Evolutionary conservation across 768 basidiomycete species (phyloP).

Genomic region (Astraeus odoratus): DNA sequence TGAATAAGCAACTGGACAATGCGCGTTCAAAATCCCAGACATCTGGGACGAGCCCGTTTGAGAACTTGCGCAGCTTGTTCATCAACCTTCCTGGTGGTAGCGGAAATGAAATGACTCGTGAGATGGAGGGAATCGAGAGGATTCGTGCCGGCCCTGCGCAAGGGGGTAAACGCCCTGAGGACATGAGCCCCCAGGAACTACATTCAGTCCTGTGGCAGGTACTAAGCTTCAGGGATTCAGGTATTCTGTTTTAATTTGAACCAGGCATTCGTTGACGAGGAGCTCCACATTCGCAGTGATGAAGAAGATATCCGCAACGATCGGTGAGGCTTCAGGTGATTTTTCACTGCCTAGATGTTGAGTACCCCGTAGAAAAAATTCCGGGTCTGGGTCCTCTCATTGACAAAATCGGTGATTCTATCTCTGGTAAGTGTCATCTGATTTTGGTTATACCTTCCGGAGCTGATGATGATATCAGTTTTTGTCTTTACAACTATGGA

Average conservation of each 20-base stretch:
- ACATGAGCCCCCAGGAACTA: conserved; percentile 86
- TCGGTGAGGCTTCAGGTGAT: conserved; percentile 42
- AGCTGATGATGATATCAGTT: conserved; percentile 34
- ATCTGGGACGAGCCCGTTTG: conserved; percentile 32
- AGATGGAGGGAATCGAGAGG: conserved; percentile 67
- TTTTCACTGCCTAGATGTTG: background rate
- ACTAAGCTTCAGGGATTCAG: conserved; percentile 75
- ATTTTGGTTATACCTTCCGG: background rate
- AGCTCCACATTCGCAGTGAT: conserved; percentile 34
- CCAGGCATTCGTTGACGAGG: no score
- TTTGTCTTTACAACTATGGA: conserved; percentile 84
- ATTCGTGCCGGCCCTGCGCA: conserved; percentile 53
- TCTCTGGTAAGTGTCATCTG: conserved; percentile 40
- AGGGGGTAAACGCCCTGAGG: conserved; percentile 64
- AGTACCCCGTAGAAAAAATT: conserved; percentile 54
- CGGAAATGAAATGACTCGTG: conserved; percentile 59
- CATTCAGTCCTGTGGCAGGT: conserved; percentile 82
- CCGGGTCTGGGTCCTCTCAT: conserved; percentile 70
- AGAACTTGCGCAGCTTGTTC: conserved; percentile 54
- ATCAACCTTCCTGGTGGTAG: conserved; percentile 55
- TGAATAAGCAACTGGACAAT: conserved; percentile 69
- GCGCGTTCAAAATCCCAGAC: conserved; percentile 50
- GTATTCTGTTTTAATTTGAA: conserved; percentile 23
- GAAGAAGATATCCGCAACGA: conserved; percentile 74
- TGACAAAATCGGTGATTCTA: conserved; percentile 72